Evolutionary conservation across 441 rosid species (phyloP).

Genomic region (California macrophylla): DNA sequence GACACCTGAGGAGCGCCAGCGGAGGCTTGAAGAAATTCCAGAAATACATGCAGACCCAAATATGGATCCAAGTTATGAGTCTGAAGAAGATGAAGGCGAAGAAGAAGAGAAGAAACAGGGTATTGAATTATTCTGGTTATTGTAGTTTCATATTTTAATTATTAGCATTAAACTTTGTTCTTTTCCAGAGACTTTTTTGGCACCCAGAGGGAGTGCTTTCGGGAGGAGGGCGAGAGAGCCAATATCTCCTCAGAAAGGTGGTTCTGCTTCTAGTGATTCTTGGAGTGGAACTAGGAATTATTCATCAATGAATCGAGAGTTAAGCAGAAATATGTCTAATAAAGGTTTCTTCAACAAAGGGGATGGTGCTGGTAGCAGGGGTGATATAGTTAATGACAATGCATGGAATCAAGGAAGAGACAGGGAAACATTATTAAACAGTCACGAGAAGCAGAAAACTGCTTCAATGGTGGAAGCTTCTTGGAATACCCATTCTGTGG

Average conservation of each 20-base stretch:
- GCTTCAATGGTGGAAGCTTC: constrained; percentile 33
- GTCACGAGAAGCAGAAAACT: constrained; percentile 49
- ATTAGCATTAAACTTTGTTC: constrained; percentile 19
- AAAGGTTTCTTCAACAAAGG: constrained; percentile 45
- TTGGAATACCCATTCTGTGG: constrained; percentile 28
- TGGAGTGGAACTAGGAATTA: constrained; percentile 56
- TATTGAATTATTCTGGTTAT: constrained; percentile 16
- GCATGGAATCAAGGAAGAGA: constrained; percentile 49
- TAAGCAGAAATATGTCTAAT: constrained; percentile 48
- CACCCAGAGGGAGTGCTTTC: constrained; percentile 50
- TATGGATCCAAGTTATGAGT: constrained; percentile 93
- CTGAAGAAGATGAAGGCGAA: constrained; percentile 72
- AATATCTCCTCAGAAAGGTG: constrained; percentile 60
- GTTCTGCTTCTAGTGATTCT: constrained; percentile 43
- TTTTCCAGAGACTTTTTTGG: constrained; percentile 40
- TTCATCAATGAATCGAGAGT: constrained; percentile 42
- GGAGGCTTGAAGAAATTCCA: constrained; percentile 80
- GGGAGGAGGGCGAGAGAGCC: constrained; percentile 70
- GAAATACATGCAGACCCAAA: constrained; percentile 85
- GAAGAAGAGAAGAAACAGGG: constrained; percentile 63
- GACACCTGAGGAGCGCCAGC: constrained; percentile 85
- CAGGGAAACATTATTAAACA: constrained; percentile 39
- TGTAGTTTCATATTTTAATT: constrained; percentile 1
- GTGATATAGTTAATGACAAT: constrained; percentile 40
- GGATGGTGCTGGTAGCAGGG: constrained; percentile 43